Evolutionary conservation across 805 yeast genomes (phyloP), one percentile per base, ranked within the genome.

Genomic region (Torulaspora delbrueckii): DNA sequence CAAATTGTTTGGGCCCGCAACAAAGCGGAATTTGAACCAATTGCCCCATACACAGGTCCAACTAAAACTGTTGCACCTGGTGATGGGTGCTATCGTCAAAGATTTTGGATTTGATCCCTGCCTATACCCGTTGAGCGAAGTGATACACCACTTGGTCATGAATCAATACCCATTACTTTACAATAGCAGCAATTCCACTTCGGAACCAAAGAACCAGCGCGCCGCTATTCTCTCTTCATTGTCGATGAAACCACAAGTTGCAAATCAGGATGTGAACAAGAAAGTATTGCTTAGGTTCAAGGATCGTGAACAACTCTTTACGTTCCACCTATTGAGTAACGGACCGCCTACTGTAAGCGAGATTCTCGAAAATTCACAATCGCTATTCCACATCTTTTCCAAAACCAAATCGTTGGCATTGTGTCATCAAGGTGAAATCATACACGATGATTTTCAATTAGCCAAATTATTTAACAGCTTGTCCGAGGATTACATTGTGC

Each of bases 271-370:
- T 40, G 50, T 64, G 8, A 58, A 59, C 51, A 60, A 70, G 32
- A 67, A 70, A 3, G 78, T 77, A 3, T 55, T 67, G 4, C 65
- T 85, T 19, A 72, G 70, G 46, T 85, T 78, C 58, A 73, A 77
- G 10, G 69, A 75, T 6, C 74, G 77, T 28, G 70, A 69, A 23
- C 74, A 89, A 43, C 76, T 81, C 37, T 84, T 90, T 57, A 75
- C 78, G 3, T 90, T 76, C 62, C 78, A 85, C 10, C 73, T 79
- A 4, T 64, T 72, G 38, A 77, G 79, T 51, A 78, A 84, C 37
- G 84, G 95, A 0, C 84, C 95, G 5, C 98, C 98, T 2, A 82
- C 93, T 0, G 68, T 82, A 32, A 58, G 74, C 24, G 98, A 90
- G 64, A 66, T 90, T n/a, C 56, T 88, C 9, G 86, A 84, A 46